phyloP scores from a whole-genome alignment of 169 alveolate species.

The Miamiensis avidus region DNA sequence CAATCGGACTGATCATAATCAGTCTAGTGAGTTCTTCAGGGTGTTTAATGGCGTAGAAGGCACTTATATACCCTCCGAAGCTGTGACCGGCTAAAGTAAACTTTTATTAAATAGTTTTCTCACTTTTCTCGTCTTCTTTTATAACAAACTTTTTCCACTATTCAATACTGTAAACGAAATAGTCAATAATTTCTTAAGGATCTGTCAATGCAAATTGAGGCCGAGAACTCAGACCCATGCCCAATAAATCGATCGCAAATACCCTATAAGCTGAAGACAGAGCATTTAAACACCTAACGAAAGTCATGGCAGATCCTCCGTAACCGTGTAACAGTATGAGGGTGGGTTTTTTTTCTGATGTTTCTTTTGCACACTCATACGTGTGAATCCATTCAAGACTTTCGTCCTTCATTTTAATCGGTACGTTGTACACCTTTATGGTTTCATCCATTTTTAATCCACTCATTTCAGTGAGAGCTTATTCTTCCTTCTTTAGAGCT shows the following conservation, averaged over 20 bases:
- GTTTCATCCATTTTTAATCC: too few species aligned
- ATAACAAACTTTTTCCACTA: too few species aligned
- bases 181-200: conserved; percentile 42
- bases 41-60: conserved; percentile 44
- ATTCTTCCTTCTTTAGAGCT: too few species aligned
- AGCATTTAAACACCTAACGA: conserved; percentile 39
- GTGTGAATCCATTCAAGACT: background rate
- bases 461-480: too few species aligned
- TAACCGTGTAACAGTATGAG: conserved; percentile 62
- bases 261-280: conserved; percentile 41
- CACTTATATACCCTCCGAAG: conserved; percentile 64
- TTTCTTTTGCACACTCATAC: background rate
- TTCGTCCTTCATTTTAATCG: background rate
- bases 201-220: conserved; percentile 37
- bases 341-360: background rate
- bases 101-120: conserved; percentile 29
- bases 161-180: conserved; percentile 52
- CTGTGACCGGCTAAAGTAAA: conserved; percentile 63
- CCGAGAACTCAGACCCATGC: conserved; percentile 61
- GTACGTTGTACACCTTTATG: background rate
- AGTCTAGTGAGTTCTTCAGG: conserved; percentile 40
- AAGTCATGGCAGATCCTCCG: conserved; percentile 57
- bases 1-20: conserved; percentile 37
- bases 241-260: conserved; percentile 59
- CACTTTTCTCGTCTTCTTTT: too few species aligned